These are phyloP conservation scores for Ophiostoma sp. DNA, from an alignment of 2,329 filamentous ascomycete species.

Conservation along the genomic window DNA sequence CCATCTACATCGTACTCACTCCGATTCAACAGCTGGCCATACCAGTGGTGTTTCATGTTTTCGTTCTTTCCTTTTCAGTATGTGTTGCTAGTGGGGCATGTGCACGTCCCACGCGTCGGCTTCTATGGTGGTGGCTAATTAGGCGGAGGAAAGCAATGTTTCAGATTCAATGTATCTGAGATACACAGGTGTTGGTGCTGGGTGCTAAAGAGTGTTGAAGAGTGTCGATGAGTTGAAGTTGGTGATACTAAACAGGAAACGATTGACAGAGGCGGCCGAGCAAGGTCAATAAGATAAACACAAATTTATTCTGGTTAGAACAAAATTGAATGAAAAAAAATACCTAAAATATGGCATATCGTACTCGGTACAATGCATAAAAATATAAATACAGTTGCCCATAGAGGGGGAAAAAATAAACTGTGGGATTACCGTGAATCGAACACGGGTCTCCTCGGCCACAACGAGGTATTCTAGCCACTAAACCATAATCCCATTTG, in stretches of 20 bases:
- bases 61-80: background rate
- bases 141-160: background rate
- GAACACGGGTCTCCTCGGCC: constrained; percentile 29
- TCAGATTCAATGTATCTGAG: background rate
- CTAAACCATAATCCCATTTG: constrained; percentile 26
- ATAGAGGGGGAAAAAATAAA: constrained; percentile 1
- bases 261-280: too few relatives aligned
- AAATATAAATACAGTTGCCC: background rate
- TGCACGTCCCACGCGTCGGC: constrained; percentile 5
- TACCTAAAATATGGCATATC: background rate
- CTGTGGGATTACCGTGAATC: constrained; percentile 28
- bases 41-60: background rate
- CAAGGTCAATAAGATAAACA: too few relatives aligned
- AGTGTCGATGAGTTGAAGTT: too few relatives aligned
- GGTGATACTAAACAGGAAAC: too few relatives aligned
- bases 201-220: too few relatives aligned
- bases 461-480: constrained; percentile 29
- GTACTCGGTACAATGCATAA: background rate
- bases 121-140: background rate
- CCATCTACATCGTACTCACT: background rate
- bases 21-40: constrained; percentile 1
- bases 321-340: background rate
- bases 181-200: background rate
- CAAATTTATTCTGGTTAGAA: too few relatives aligned
- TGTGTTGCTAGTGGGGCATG: background rate